Evolutionary conservation across 148 eudicot species (phyloP).

Genomic region (Dianthus caryophyllus): DNA sequence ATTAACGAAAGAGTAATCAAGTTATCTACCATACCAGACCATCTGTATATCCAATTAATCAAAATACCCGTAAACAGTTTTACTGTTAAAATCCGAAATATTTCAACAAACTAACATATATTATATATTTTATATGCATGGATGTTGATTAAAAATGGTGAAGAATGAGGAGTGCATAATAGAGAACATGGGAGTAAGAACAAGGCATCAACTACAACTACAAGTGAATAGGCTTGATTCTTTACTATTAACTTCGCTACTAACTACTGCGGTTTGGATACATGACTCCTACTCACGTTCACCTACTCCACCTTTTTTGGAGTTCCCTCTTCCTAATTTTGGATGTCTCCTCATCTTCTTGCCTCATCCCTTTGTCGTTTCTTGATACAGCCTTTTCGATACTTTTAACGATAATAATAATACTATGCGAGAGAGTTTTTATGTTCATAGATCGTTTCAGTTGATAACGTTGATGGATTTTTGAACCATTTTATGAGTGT

Average conservation of each 20-base stretch:
- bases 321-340: conserved; percentile 26
- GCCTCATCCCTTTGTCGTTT: conserved; percentile 29
- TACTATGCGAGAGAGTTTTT: too few species aligned
- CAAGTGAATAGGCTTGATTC: conserved; percentile 24
- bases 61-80: too few species aligned
- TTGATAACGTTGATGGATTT: too few species aligned
- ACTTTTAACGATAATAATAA: too few species aligned
- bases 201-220: conserved; percentile 24
- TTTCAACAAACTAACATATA: too few species aligned
- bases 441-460: too few species aligned
- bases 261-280: conserved; percentile 30
- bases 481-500: too few species aligned
- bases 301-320: conserved; percentile 21
- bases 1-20: too few species aligned
- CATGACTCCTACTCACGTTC: conserved; percentile 29
- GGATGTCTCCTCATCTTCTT: conserved; percentile 27
- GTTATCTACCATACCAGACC: too few species aligned
- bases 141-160: background rate
- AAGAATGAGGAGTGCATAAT: conserved; percentile 29
- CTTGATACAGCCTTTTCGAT: background rate
- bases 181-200: conserved; percentile 17
- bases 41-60: too few species aligned
- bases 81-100: too few species aligned
- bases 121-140: too few species aligned
- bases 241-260: conserved; percentile 15